Base-by-base conservation (phyloP, 352 stramenopile genomes). In the Pythium rishiriense region DNA sequence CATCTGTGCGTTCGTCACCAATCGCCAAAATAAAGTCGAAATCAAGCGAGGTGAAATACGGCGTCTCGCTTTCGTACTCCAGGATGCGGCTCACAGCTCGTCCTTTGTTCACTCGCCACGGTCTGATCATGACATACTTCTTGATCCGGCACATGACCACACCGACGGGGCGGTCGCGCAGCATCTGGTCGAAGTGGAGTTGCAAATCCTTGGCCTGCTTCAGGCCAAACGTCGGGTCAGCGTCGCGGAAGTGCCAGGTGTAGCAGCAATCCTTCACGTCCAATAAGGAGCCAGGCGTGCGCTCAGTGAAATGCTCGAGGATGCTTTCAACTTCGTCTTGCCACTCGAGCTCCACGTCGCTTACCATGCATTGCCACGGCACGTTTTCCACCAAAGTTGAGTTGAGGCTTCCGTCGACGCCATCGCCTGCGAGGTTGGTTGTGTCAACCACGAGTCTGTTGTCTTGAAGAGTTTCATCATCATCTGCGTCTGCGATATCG, bases 151-250 rank as follows among this genome's bases (percentile, higher is more conserved):
- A 93, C 84, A 95, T 95, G 49, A 96, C 83, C 15, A 96, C 83
- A 11, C 82, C 78, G 12, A 95, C 87, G 0, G 85, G 87, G 10
- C 90, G 73, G 64, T 94, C 87, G 48, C 85, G 81, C 24, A 96
- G 78, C 85, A 93, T 96, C 57, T 96, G 87, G 43, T 96, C 87
- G 52, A 96, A 94, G 74, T 96, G 87, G 25, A 95, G 70, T 62
- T 96, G 88, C 80, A 96, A 69, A 42, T 96, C 86, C 59, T 95
- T 96, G 10, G 88, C 88, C 48, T 96, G 88, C 57, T 90, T 94
- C 15, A 95, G 62, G 1, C 88, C 88, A 62, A 93, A 95, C 5
- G 82, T 90, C 17, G 85, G 81, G 66, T 96, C 87, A 2, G 86
- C 85, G 58, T 96, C 87, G 49, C 84, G 79, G 64, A 94, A 96